These are phyloP conservation scores for Cladosporium sp. DNA, from an alignment of 2,329 filamentous ascomycete species.

Conservation along the genomic window DNA sequence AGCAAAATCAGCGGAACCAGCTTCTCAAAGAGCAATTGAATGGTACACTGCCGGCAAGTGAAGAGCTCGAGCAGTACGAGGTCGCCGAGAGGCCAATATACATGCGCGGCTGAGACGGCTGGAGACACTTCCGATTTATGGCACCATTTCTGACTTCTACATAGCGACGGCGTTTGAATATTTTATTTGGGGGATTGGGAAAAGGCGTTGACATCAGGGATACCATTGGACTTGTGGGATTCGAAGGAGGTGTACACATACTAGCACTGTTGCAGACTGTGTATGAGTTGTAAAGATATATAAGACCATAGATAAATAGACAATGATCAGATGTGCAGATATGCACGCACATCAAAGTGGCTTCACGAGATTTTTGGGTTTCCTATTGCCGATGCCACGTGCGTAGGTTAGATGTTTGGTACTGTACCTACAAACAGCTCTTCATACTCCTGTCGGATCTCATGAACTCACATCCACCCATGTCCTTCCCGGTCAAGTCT, in stretches of 20 bases:
- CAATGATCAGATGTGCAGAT: too few species aligned
- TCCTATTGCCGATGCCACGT: too few species aligned
- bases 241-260: background rate
- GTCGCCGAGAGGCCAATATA: slow-evolving; percentile 18
- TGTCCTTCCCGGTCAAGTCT: too few species aligned
- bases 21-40: slow-evolving; percentile 17
- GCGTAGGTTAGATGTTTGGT: background rate
- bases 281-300: background rate
- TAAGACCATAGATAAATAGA: background rate
- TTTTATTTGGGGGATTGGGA: background rate
- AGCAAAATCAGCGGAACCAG: background rate
- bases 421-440: too few species aligned
- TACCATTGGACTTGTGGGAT: background rate
- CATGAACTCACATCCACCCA: too few species aligned
- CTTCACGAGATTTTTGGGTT: too few species aligned
- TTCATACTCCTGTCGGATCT: too few species aligned
- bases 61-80: slow-evolving; percentile 18
- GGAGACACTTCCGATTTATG: background rate
- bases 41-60: slow-evolving; percentile 7
- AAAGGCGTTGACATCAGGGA: slow-evolving; percentile 1
- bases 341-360: too few species aligned
- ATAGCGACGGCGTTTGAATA: slow-evolving; percentile 21
- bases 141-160: slow-evolving; percentile 6
- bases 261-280: background rate
- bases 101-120: slow-evolving; percentile 7